Base-by-base conservation (phyloP, 2,329 filamentous ascomycete species). In the Emmonsiellopsis sp. region DNA sequence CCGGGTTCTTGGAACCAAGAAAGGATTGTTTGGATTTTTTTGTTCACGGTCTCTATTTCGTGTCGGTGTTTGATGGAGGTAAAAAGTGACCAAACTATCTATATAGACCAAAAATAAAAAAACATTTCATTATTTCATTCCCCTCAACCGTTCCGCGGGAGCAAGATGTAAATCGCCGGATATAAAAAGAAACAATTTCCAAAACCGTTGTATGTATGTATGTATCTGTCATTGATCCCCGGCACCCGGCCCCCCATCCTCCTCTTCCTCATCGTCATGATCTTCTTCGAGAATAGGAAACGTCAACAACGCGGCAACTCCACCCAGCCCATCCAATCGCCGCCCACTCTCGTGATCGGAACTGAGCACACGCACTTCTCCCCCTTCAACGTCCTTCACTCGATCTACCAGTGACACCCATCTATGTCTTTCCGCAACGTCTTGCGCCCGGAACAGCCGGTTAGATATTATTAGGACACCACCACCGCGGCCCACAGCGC, bases 341-440 rank as follows among this genome's bases (percentile, higher is more conserved):
- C 86, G 86, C 0, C 93, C 93, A 67, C 91, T 96, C 74, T 96
- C 92, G 69, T 97, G 92, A 64, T 94, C 86, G 63, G 87, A 91
- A 69, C 92, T 97, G 31, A 97, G 72, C n/a, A 97, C 82, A 52
- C 88, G 78, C 0, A 89, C 88, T 59, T 96, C 90, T 1, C 92
- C 93, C 5, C 92, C 93, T 58, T 89, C 85, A 2, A 76, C 73
- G 51, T 84, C 84, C 59, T 84, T 83, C n/a, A 97, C 92, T 57
- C 84, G 85, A 67, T 97, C 92, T 3, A 97, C 91, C 45, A 97
- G 76, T 7, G 75, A 75, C 1, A 97, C 92, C 77, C 91, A 97
- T 58, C 84, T 81, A 66, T 85, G 87, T 60, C 93, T 78, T 55
- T 83, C 85, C 0, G 76, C 79, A 5, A 96, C 79, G 54, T 94